Percentiles rank a stretch among this genome's conserved stretches.
Evolutionary conservation across 257 asterid genomes (phyloP).

Genomic region (Rauvolfia tetraphylla): DNA sequence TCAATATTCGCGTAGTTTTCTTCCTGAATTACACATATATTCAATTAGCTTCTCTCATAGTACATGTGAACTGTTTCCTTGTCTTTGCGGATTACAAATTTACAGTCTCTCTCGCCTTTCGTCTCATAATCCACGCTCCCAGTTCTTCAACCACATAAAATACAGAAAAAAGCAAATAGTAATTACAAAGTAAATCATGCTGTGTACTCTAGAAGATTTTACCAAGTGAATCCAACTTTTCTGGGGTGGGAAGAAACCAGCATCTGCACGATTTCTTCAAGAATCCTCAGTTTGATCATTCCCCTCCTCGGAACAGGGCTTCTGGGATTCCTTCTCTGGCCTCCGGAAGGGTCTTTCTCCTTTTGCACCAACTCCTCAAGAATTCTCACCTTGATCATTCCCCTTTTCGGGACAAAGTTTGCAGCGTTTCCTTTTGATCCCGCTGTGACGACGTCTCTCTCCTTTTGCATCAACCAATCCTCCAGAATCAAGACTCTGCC

Average conservation of each 20-base stretch:
- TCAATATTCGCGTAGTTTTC: no score
- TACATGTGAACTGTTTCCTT: no score
- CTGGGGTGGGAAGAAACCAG: background rate
- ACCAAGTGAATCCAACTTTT: background rate
- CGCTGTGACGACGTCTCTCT: background rate
- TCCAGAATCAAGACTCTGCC: background rate
- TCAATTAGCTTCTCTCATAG: no score
- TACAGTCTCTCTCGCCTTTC: no score
- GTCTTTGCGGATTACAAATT: no score
- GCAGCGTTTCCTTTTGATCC: background rate
- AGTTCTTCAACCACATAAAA: no score
- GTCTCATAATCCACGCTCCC: no score
- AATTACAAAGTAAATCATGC: no score
- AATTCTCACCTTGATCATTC: background rate
- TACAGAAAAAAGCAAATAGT: no score
- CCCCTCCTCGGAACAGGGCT: background rate
- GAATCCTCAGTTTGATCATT: background rate
- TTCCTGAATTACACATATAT: no score
- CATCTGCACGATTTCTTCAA: background rate
- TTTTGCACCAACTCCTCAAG: background rate
- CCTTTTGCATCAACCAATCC: background rate
- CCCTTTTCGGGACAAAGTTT: background rate
- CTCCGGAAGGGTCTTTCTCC: background rate
- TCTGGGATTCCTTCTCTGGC: background rate
- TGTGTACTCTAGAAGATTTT: no score